These are phyloP conservation scores for Backusella luteola DNA, from an alignment of 192 early-diverging fungal genomes.

Conservation along the genomic window DNA sequence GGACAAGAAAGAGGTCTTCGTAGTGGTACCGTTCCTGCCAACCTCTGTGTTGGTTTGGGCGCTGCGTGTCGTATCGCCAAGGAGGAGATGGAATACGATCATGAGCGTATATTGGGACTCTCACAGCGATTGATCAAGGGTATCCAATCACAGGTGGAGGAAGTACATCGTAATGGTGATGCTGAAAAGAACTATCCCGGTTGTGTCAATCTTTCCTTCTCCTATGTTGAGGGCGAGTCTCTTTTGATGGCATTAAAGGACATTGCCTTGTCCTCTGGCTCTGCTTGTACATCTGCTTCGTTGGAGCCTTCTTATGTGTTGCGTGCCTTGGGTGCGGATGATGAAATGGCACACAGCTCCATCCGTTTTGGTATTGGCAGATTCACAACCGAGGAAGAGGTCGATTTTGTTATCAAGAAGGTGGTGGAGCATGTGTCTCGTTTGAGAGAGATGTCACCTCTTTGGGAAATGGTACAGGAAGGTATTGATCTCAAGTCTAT, in stretches of 20 bases:
- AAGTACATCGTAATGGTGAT: constrained; percentile 92
- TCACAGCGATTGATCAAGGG: constrained; percentile 79
- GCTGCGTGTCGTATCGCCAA: constrained; percentile 77
- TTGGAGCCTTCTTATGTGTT: constrained; percentile 96
- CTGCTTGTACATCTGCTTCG: constrained; percentile 94
- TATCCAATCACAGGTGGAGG: constrained; percentile 70
- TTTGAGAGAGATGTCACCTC: constrained; percentile 90
- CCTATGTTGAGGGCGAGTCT: constrained; percentile 98
- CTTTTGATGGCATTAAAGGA: constrained; percentile 98
- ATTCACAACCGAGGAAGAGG: constrained; percentile 93
- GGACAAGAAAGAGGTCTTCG: constrained; percentile 95
- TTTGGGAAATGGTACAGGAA: constrained; percentile 98
- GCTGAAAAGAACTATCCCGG: constrained; percentile 72
- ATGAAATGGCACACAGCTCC: constrained; percentile 92
- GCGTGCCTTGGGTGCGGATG: constrained; percentile 92
- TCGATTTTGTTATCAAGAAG: constrained; percentile 83
- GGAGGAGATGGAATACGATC: constrained; percentile 86
- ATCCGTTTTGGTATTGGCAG: constrained; percentile 96
- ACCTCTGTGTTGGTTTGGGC: constrained; percentile 89
- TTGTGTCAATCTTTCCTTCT: constrained; percentile 95
- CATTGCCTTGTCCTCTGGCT: constrained; percentile 91
- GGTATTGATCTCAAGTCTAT: constrained; percentile 89
- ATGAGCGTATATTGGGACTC: constrained; percentile 64
- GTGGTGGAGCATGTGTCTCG: constrained; percentile 81
- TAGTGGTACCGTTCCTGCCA: constrained; percentile 91